Evolutionary conservation across 495 filamentous ascomycete species (phyloP), one percentile per base, ranked within the genome.

Genomic region (Podospora sp.): DNA sequence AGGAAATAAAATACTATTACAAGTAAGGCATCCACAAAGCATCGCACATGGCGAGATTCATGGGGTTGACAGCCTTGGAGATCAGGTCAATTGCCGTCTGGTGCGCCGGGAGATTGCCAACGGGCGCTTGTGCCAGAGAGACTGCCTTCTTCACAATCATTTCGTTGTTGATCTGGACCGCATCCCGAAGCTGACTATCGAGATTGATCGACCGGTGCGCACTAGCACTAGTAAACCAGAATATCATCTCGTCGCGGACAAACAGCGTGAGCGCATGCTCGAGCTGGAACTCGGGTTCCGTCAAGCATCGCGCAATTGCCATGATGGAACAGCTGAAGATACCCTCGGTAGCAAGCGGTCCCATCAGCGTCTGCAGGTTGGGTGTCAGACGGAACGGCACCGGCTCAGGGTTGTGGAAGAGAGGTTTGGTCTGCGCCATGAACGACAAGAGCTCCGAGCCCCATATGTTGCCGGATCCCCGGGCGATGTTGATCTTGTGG

Each of bases 21-120:
- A 98, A 79, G 82, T 96, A 99, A 14, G 91, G 90, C 96, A 98
- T 98, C 93, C 95, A 99, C 70, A 98, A 84, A 69, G 94, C 88
- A 83, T 99, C 96, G 65, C 89, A 90, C 72, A 88, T 83, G 24
- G 90, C 88, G 76, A 99, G 76, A 76, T 92, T 89, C 82, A 89
- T 86, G 21, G 94, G 94, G 77, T 96, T 94, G 22, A 93, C 91
- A 12, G 93, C 91, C 79, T 86, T 87, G 16, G 89, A 88, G 65
- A 99, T 90, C 71, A 93, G 76, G 80, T 99, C 96, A 69, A 98
- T 92, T 35, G 96, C 91, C 26, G 92, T 98, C 82, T 99, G 96
- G 74, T 95, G 97, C 50, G 93, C 95, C 35, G 96, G 96, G 71
- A 98, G 80, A 68, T 90, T 89, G 76, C 77, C 81, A 27, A 72